These are phyloP conservation scores for Kwoniella dejecticola DNA, from an alignment of 768 basidiomycete species.

Conservation along the genomic window DNA sequence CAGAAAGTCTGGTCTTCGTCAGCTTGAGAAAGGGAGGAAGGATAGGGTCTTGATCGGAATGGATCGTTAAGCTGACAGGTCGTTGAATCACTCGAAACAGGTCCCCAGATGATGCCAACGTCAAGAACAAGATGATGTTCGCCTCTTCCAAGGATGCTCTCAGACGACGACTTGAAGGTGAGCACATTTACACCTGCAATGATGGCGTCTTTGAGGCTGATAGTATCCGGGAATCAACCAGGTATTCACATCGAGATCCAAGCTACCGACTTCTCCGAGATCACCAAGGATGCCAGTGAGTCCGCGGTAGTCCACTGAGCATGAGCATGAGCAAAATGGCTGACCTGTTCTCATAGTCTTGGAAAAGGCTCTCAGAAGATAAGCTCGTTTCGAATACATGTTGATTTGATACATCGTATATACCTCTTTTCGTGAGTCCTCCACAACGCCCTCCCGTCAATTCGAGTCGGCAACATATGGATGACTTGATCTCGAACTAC, in stretches of 20 bases:
- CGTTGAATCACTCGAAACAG: constrained; percentile 60
- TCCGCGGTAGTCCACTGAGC: not conserved
- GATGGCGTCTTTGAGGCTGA: too few relatives aligned
- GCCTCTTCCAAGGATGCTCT: constrained; percentile 84
- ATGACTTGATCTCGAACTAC: too few relatives aligned
- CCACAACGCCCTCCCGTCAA: too few relatives aligned
- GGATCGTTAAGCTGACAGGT: not conserved
- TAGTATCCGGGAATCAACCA: constrained; percentile 11
- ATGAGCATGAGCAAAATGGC: not conserved
- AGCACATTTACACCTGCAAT: too few relatives aligned
- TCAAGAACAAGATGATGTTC: constrained; percentile 91
- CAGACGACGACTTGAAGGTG: constrained; percentile 69
- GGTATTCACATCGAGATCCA: constrained; percentile 76
- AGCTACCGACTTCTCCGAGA: constrained; percentile 74
- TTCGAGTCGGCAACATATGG: too few relatives aligned
- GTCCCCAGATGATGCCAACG: constrained; percentile 80
- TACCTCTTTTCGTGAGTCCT: not conserved
- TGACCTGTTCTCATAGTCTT: constrained; percentile 10
- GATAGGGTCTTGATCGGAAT: not conserved
- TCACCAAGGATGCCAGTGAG: constrained; percentile 70
- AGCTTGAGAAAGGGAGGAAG: not conserved
- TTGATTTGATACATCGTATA: not conserved
- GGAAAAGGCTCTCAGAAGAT: constrained; percentile 28
- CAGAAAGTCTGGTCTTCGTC: too few relatives aligned
- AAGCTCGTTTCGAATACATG: not conserved